Evolutionary conservation across 805 yeast genomes (phyloP).

Genomic region (Phaffomyces antillensis): DNA sequence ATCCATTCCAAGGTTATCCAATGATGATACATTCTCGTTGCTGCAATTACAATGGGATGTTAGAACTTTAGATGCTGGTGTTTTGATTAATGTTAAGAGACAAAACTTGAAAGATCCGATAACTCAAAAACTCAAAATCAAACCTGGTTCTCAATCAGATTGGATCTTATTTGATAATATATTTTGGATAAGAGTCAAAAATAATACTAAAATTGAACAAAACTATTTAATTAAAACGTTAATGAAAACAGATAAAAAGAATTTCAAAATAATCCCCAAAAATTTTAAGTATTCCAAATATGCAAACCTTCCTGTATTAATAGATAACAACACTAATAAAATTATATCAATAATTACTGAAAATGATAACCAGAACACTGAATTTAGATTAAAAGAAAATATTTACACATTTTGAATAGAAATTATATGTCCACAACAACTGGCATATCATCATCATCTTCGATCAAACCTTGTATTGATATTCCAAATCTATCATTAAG

Average conservation of each 20-base stretch:
- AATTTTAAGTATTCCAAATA: slow-evolving; percentile 11
- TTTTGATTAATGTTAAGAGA: slow-evolving; percentile 11
- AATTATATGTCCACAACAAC: slow-evolving; percentile 14
- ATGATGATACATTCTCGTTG: slow-evolving; percentile 14
- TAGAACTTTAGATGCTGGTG: neutral
- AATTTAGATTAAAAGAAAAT: slow-evolving; percentile 17
- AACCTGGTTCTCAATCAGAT: slow-evolving; percentile 20
- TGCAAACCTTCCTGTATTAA: slow-evolving; percentile 16
- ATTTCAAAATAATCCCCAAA: slow-evolving; percentile 5
- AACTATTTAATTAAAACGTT: slow-evolving; percentile 12
- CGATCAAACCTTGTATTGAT: slow-evolving; percentile 10
- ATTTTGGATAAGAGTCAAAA: slow-evolving; percentile 28
- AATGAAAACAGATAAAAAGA: slow-evolving; percentile 8
- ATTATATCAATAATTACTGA: slow-evolving; percentile 13
- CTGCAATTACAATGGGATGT: slow-evolving; percentile 20
- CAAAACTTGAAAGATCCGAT: slow-evolving; percentile 15
- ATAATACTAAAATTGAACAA: slow-evolving; percentile 2
- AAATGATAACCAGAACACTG: slow-evolving; percentile 1
- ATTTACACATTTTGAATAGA: slow-evolving; percentile 10
- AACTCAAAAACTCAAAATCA: slow-evolving; percentile 2
- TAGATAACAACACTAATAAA: slow-evolving; percentile 8
- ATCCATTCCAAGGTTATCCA: slow-evolving; percentile 6
- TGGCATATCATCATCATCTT: slow-evolving; percentile 22
- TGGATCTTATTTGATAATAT: slow-evolving; percentile 35
- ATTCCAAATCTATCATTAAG: slow-evolving; percentile 13